phyloP scores from a whole-genome alignment of 2,329 filamentous ascomycete species.

The Calonectria fujianensis region DNA sequence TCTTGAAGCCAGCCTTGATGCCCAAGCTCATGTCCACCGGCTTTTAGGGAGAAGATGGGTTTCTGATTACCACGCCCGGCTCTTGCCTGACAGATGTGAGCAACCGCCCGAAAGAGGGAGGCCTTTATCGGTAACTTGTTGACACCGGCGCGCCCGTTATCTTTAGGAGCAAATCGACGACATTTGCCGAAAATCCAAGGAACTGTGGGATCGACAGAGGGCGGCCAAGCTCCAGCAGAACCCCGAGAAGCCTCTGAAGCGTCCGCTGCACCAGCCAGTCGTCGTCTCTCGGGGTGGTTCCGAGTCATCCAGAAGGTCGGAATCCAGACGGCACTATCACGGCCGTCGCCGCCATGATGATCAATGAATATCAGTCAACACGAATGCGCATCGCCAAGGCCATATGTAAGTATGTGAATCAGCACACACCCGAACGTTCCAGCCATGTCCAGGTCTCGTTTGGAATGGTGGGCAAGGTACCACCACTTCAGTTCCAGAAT shows the following conservation, averaged over 20 bases:
- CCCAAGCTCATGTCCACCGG: constrained; percentile 48
- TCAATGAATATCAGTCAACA: constrained; percentile 43
- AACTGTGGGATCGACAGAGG: constrained; percentile 74
- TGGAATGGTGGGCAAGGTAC: constrained; percentile 22
- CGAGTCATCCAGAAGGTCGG: constrained; percentile 48
- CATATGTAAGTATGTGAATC: constrained; percentile 34
- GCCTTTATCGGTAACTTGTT: constrained; percentile 45
- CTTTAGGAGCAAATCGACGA: constrained; percentile 77
- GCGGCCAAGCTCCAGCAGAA: constrained; percentile 68
- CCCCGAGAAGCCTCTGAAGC: constrained; percentile 71
- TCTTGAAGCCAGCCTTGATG: constrained; percentile 44
- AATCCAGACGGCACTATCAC: constrained; percentile 54
- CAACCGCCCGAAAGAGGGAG: constrained; percentile 30
- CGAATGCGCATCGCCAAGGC: constrained; percentile 35
- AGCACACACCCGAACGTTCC: constrained; percentile 4
- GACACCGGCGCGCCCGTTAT: constrained; percentile 20
- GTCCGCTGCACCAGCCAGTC: constrained; percentile 74
- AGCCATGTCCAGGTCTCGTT: constrained; percentile 18
- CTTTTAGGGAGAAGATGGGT: constrained; percentile 75
- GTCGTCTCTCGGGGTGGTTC: constrained; percentile 62
- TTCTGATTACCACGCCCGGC: constrained; percentile 75
- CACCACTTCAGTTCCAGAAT: constrained; percentile 38
- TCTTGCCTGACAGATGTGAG: constrained; percentile 76
- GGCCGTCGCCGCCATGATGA: constrained; percentile 53
- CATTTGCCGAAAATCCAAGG: constrained; percentile 75